phyloP scores from a whole-genome alignment of 2,329 filamentous ascomycete genomes.

The Alternaria conjuncta region DNA sequence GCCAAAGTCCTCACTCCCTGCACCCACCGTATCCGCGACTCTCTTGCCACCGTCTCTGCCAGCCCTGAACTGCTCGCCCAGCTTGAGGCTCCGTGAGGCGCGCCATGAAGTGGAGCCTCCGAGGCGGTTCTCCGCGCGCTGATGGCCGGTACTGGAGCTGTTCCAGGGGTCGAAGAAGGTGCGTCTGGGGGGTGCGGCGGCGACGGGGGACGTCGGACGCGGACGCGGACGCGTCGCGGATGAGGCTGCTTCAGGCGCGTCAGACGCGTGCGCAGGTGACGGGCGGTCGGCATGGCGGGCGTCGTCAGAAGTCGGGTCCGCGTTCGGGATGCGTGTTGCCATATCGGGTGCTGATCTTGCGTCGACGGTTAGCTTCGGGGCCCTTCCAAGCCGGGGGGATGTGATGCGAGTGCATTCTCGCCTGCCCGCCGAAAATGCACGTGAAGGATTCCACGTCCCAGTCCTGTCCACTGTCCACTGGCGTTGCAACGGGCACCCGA shows the following conservation, averaged over 20 bases:
- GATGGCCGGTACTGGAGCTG: slow-evolving; percentile 77
- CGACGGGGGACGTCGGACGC: slow-evolving; percentile 3
- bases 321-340: slow-evolving; percentile 10
- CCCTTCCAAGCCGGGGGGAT: slow-evolving; percentile 11
- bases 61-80: slow-evolving; percentile 71
- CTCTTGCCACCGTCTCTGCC: slow-evolving; percentile 63
- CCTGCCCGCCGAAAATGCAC: slow-evolving; percentile 7
- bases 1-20: slow-evolving; percentile 64
- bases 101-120: slow-evolving; percentile 73
- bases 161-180: slow-evolving; percentile 72
- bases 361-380: slow-evolving; percentile 18
- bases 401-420: slow-evolving; percentile 15
- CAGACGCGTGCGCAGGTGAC: slow-evolving; percentile 19
- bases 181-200: slow-evolving; percentile 26
- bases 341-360: slow-evolving; percentile 13
- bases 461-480: slow-evolving; percentile 5
- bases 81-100: slow-evolving; percentile 70
- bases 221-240: slow-evolving; percentile 6
- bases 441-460: slow-evolving; percentile 7
- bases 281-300: slow-evolving; percentile 21
- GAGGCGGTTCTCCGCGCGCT: slow-evolving; percentile 72
- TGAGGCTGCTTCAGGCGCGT: slow-evolving; percentile 13
- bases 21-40: slow-evolving; percentile 69
- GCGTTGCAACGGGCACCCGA: slow-evolving; percentile 10
- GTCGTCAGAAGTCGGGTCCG: slow-evolving; percentile 11